Evolutionary conservation across 192 early-diverging fungal species (phyloP).

Genomic region (Rhizophagus prolifer): DNA sequence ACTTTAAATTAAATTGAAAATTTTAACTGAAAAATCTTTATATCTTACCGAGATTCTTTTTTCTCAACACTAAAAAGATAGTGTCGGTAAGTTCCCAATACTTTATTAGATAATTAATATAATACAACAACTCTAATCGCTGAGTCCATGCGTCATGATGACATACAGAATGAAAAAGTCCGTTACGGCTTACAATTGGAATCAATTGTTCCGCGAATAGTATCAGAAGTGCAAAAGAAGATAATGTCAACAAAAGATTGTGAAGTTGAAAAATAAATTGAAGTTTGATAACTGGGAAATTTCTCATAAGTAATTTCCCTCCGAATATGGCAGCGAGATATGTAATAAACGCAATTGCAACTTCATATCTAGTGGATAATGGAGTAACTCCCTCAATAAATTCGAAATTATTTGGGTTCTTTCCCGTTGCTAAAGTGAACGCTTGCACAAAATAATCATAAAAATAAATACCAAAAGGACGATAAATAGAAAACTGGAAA

Average conservation of each 20-base stretch:
- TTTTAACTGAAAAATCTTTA: not conserved
- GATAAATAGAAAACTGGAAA: conserved; percentile 35
- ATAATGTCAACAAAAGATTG: conserved; percentile 72
- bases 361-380: conserved; percentile 47
- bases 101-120: conserved; percentile 91
- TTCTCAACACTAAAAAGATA: conserved; percentile 80
- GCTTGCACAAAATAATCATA: conserved; percentile 50
- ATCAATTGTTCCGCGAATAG: conserved; percentile 75
- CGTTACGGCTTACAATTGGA: conserved; percentile 67
- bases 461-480: conserved; percentile 57
- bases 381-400: conserved; percentile 52
- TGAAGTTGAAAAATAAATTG: conserved; percentile 75
- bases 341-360: conserved; percentile 50
- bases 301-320: conserved; percentile 68
- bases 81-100: conserved; percentile 90
- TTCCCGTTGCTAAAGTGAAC: conserved; percentile 46
- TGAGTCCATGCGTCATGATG: conserved; percentile 70
- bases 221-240: conserved; percentile 67
- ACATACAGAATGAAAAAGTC: conserved; percentile 74
- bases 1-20: not conserved
- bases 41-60: conserved; percentile 72
- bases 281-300: conserved; percentile 66
- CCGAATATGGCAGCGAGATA: conserved; percentile 83
- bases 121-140: conserved; percentile 80
- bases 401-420: conserved; percentile 43